Base-by-base conservation (phyloP, 1,139 yeast genomes). In the Groenewaldozyma sp. region DNA sequence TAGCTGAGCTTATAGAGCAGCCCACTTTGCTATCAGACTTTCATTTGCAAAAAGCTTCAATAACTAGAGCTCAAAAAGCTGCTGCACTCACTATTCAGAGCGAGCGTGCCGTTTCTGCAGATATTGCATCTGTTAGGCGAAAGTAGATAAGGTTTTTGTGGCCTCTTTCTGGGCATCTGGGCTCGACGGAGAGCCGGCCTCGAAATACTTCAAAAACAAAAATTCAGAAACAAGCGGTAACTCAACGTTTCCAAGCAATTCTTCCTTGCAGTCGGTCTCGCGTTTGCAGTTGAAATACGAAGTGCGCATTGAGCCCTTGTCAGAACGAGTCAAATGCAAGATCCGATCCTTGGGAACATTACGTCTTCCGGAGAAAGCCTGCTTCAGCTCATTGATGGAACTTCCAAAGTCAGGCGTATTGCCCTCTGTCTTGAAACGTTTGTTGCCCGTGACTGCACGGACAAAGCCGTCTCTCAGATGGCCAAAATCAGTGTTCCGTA, bases 381-480 rank as follows among this genome's bases (percentile, higher is more conserved):
- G 52, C 43, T 63, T 62, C 37, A 65, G 48, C 39, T 65, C 61
- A 22, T 45, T 48, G 17, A 65, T 41, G 10, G 69, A 67, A 31
- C 51, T 51, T 31, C 64, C 63, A 36, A 61, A 45, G 28, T 50
- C 50, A 5, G 53, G 59, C 20, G 40, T 40, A 32, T 52, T 47
- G 9, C 51, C 49, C 17, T 44, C 48, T 29, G 50, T 40, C 57
- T 60, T 60, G 46, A 56, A 55, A 37, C 55, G 46, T 1, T 76
- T 74, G 51, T 73, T 74, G 22, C 79, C 76, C 56, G 76, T 67
- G 36, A 80, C 71, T 2, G 94, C 78, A 54, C 91, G 81, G 41
- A 86, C 75, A 48, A 91, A 74, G 0, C 97, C 97, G 55, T 91
- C 97, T 51, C 82, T 74, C 57, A 91, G 63, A 58, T 91, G 97